Conservation (phyloP, 2,329 filamentous ascomycete genomes). For the Myriosclerotinia scirpicola region DNA sequence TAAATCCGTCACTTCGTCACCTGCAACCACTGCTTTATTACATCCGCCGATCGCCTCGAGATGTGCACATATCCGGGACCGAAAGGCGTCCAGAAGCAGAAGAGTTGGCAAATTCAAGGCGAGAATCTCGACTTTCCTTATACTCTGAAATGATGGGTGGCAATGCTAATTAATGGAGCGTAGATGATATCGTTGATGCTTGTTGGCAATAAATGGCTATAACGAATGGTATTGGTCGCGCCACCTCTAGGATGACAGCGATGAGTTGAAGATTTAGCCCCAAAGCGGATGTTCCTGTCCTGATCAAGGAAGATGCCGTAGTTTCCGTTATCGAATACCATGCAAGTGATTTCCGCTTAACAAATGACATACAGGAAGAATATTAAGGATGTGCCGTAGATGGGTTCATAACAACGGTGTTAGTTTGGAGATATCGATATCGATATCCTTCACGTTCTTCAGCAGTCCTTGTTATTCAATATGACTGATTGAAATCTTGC, state of each 20-base stretch:
- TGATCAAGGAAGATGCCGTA: constrained; percentile 14
- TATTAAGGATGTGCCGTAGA: constrained; percentile 11
- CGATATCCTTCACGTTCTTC: constrained; percentile 1
- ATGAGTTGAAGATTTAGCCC: constrained; percentile 13
- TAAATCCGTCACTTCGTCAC: constrained; percentile 38
- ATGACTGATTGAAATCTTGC: neutral
- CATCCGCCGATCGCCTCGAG: constrained; percentile 30
- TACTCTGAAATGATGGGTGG: constrained; percentile 9
- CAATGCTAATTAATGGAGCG: constrained; percentile 1
- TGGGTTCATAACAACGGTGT: neutral
- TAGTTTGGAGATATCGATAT: neutral
- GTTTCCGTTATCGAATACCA: constrained; percentile 22
- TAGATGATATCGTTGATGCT: neutral
- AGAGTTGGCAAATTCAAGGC: constrained; percentile 24
- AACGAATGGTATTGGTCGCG: constrained; percentile 15
- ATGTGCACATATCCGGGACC: constrained; percentile 24
- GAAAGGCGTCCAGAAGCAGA: constrained; percentile 24
- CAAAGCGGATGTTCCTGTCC: neutral
- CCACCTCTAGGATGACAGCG: constrained; percentile 12
- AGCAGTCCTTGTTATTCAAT: neutral
- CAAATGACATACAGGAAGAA: constrained; percentile 16
- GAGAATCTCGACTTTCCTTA: neutral
- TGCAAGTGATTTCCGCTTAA: constrained; percentile 17
- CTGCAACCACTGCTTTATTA: constrained; percentile 36
- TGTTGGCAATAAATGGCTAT: constrained; percentile 2